Evolutionary conservation across 768 basidiomycete genomes (phyloP), one percentile per base, ranked within the genome.

Genomic region (Leccinum boreale): DNA sequence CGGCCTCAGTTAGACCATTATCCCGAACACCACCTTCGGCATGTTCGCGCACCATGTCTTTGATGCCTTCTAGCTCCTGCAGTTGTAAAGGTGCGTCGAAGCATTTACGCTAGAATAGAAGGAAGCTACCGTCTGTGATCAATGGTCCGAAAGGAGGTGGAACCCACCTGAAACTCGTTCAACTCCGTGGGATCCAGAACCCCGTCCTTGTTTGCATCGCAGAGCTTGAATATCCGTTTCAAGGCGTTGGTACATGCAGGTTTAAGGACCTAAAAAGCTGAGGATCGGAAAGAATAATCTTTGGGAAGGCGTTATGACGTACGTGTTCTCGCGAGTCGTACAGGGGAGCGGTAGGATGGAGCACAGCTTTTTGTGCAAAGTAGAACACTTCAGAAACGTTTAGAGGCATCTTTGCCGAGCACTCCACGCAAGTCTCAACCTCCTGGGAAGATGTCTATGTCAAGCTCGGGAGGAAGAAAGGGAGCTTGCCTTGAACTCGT

Each of bases 321-420:
- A 92, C 92, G 74, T 98, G 95, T 65, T 98, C 93, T 68, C 94
- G 78, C 2, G 94, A 96, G 71, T 99, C 96, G 70, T 98, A 99
- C 19, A 99, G 77, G 6, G 96, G 96, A 6, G 96, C 96, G 1
- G 94, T 96, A 2, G 96, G 96, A 69, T 99, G 94, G 11, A 98
- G 77, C 31, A 99, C 96, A 12, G 96, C 96, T 70, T 97, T 98
- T 74, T 97, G 95, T 2, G 96, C 96, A 72, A 98, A 98, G 73
- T 96, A 98, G 77, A 98, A 94, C 29, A 98, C 94, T 73, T 96
- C 95, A 15, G 94, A 95, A 57, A 98, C 89, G 71, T 98, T 98
- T 60, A 95, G 72, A 26, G 92, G 88, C 52, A 89, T 75, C 70
- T 90, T 89, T 4, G 94, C 94, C n/a, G 94, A 96, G 68, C 92